Base-by-base conservation (phyloP, 2,329 filamentous ascomycete genomes). In the Grosmannia penicillata region DNA sequence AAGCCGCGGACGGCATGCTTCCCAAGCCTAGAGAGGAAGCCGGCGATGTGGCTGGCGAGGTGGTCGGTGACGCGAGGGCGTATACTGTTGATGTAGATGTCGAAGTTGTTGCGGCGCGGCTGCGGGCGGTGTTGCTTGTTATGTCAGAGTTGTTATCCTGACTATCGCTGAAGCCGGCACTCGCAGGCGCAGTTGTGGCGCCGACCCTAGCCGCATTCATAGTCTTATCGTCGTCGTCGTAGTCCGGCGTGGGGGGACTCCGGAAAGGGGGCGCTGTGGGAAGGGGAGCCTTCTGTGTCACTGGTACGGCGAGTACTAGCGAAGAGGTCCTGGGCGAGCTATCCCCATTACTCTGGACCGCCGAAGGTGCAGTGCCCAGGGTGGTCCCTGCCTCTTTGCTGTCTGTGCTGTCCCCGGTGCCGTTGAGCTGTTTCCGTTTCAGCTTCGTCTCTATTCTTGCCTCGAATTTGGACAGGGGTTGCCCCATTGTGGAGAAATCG, bases 221-320 rank as follows among this genome's bases (percentile, higher is more conserved):
- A 42, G 56, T 56, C 37, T 58, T 50, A 40, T 68, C 63, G 31
- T 60, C 56, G 17, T 58, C 57, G 28, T 59, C 59, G 41, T 69
- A 68, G 32, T 70, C 66, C 14, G 66, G 65, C 3, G 65, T 69
- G 1, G 66, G 66, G 9, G 63, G 61, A 3, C 63, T 57, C 28
- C 57, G 48, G 11, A 48, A 38, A 1, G 49, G 45, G 8, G 35
- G 41, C 9, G 43, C 42, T 6, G 45, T 22, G 5, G 33, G 36
- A 8, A 27, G 29, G 23, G 28, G 27, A 3, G 24, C 18, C 23
- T 23, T 14, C 18, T 18, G n/a, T n/a, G n/a, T n/a, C n/a, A n/a
- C n/a, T n/a, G n/a, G n/a, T n/a, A n/a, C n/a, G n/a, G n/a, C n/a
- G n/a, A n/a, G n/a, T n/a, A n/a, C n/a, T n/a, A n/a, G n/a, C n/a